Percentiles rank a stretch among this genome's conserved stretches.
phyloP scores from a whole-genome alignment of 306 rosid species.

The Corylus heterophylla region DNA sequence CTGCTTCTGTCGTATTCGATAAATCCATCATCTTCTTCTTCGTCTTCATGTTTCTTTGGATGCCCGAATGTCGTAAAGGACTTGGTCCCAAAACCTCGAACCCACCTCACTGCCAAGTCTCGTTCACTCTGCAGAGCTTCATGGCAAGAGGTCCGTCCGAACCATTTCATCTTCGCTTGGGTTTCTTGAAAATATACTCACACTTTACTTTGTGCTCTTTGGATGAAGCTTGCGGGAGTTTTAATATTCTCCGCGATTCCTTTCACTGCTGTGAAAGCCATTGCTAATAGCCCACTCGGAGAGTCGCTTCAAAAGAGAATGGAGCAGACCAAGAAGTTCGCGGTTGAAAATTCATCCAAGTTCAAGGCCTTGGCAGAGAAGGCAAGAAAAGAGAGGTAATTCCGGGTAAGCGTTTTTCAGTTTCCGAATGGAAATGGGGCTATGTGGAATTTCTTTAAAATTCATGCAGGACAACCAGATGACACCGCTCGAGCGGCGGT shows the following conservation, averaged over 20 bases:
- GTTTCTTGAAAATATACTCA: background rate
- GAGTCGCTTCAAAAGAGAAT: slow-evolving; percentile 72
- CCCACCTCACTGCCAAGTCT: slow-evolving; percentile 4
- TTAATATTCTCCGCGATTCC: slow-evolving; percentile 85
- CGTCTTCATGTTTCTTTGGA: slow-evolving; percentile 11
- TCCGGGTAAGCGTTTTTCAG: slow-evolving; percentile 26
- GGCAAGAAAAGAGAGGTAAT: slow-evolving; percentile 80
- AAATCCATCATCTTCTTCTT: slow-evolving; percentile 20
- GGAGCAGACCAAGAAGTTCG: slow-evolving; percentile 54
- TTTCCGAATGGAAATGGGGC: background rate
- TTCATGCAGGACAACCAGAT: background rate
- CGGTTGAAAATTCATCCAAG: slow-evolving; percentile 49
- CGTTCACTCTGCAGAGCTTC: slow-evolving; percentile 58
- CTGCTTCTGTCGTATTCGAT: slow-evolving; percentile 17
- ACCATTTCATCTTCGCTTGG: background rate
- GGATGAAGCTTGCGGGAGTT: slow-evolving; percentile 79
- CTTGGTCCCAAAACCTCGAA: slow-evolving; percentile 25
- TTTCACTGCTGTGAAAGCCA: slow-evolving; percentile 81
- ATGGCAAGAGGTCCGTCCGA: slow-evolving; percentile 79
- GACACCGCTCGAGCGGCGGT: no score
- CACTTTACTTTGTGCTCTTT: no score
- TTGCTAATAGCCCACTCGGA: slow-evolving; percentile 89
- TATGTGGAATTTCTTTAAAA: background rate
- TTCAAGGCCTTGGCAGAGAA: slow-evolving; percentile 50
- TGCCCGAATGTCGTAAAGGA: slow-evolving; percentile 1